phyloP scores from a whole-genome alignment of 208 protist genomes.

The Acanthamoeba comandoni region DNA sequence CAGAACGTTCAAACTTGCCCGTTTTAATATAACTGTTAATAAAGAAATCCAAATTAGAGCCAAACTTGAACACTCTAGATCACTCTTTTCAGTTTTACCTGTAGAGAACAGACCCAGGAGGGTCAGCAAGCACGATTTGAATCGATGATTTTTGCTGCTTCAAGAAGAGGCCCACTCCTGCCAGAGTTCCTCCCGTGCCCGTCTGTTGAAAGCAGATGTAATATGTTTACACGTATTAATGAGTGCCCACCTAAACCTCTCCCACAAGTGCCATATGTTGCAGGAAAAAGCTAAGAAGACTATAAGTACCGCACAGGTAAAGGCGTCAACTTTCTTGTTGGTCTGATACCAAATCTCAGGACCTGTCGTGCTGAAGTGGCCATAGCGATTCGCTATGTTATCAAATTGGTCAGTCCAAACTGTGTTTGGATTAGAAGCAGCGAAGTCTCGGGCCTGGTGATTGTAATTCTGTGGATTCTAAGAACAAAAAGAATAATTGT shows the following conservation, averaged over 20 bases:
- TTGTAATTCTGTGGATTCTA: conserved; percentile 86
- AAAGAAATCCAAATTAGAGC: conserved; percentile 1
- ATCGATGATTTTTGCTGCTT: conserved; percentile 80
- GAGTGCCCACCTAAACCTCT: too few relatives aligned
- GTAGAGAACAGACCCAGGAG: conserved; percentile 81
- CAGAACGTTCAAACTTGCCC: conserved; percentile 26
- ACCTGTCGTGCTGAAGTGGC: conserved; percentile 82
- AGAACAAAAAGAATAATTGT: conserved; percentile 58
- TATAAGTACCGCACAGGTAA: conserved; percentile 71
- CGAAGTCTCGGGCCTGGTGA: conserved; percentile 82
- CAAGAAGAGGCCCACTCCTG: conserved; percentile 72
- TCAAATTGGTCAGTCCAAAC: conserved; percentile 87
- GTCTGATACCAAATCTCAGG: conserved; percentile 82
- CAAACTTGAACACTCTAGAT: conserved; percentile 10
- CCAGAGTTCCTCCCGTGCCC: conserved; percentile 82
- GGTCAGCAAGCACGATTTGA: conserved; percentile 82
- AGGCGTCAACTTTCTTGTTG: conserved; percentile 74
- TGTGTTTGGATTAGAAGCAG: conserved; percentile 75
- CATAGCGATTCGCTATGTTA: conserved; percentile 83
- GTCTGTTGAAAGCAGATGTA: conserved; percentile 72
- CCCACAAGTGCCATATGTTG: too few relatives aligned
- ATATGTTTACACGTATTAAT: too few relatives aligned
- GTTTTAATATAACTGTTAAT: conserved; percentile 42
- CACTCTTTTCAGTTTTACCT: conserved; percentile 36
- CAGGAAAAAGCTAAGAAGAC: background rate